Conservation (phyloP, 192 early-diverging fungal genomes). For the Linnemannia hyalina region DNA sequence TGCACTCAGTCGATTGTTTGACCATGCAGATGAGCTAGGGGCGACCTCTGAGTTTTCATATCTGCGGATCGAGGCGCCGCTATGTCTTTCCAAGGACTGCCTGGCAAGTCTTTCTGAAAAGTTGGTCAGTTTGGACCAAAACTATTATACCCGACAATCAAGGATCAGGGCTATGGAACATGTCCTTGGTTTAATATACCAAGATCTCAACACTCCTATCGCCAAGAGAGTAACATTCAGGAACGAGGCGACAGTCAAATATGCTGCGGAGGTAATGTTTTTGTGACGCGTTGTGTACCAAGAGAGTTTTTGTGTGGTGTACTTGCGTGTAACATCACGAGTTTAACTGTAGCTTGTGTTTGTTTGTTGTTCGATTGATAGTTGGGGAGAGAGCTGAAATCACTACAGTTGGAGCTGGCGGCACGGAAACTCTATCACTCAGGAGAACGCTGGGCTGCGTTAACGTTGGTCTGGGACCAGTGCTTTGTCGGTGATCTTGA, state of each 20-base stretch:
- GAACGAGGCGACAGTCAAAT: slow-evolving; percentile 45
- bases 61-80: slow-evolving; percentile 44
- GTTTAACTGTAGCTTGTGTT: background rate
- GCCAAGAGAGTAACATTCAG: slow-evolving; percentile 29
- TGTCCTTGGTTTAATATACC: slow-evolving; percentile 45
- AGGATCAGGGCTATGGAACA: slow-evolving; percentile 52
- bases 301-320: background rate
- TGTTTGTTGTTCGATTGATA: slow-evolving; percentile 6
- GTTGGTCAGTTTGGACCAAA: slow-evolving; percentile 39
- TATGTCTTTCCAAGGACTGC: slow-evolving; percentile 58
- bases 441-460: slow-evolving; percentile 36
- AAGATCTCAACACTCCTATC: slow-evolving; percentile 25
- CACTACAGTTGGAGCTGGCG: slow-evolving; percentile 34
- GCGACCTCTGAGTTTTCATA: slow-evolving; percentile 15
- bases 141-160: slow-evolving; percentile 56
- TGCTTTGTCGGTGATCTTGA: slow-evolving; percentile 59
- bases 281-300: background rate
- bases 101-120: slow-evolving; percentile 51
- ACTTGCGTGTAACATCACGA: background rate
- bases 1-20: slow-evolving; percentile 37
- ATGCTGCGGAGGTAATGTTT: slow-evolving; percentile 44
- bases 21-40: slow-evolving; percentile 20
- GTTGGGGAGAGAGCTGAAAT: slow-evolving; percentile 49
- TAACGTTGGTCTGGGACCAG: slow-evolving; percentile 58
- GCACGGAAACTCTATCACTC: slow-evolving; percentile 40